Base-by-base conservation (phyloP, 1,139 yeast genomes). In the Pichia sp. region DNA sequence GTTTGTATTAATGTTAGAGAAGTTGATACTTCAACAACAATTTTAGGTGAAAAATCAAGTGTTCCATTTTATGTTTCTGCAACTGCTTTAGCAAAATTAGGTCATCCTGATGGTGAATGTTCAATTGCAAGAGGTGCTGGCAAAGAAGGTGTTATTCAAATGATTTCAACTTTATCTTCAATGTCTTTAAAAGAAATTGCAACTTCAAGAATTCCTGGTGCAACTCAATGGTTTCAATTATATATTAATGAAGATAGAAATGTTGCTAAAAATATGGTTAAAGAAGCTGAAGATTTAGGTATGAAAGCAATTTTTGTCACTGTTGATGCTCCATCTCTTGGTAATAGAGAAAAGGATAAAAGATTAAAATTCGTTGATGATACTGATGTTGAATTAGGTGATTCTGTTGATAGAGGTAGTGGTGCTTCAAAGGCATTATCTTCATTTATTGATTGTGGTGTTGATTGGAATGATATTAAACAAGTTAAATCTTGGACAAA, bases 321-420 rank as follows among this genome's bases (percentile, higher is more conserved):
- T 0, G 97, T 89, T 4, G 97, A 90, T 67, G 96, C 97, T 0
- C 97, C 97, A 4, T 87, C 87, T 53, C 72, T 89, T 47, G 97
- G 97, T n/a, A 78, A 95, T 54, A 78, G 97, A 55, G 97, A 90
- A 63, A 62, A 61, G 53, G 79, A 79, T 55, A 73, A 72, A 64
- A 69, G 74, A 59, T 73, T 69, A 59, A 82, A 74, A 58, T 82
- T 78, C 52, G 85, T 78, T 51, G 82, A 74, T 6, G 82, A 76
- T 23, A 78, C 76, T n/a, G 60, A 59, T 47, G 71, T 66, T 39
- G 62, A 63, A 30, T 64, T 63, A n/a, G 69, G 63, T 34, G 66
- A 57, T 23, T 71, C 68, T 26, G 74, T 80, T 4, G 89, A 83
- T 57, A 68, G 86, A 43, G 63, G 79, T 20, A 86, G 83, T 60